A percentile compares a stretch with the other conserved stretches of the same genome.
These are phyloP conservation scores for Hypoxylon sp. DNA, from an alignment of 2,329 filamentous ascomycete genomes.

Conservation along the genomic window DNA sequence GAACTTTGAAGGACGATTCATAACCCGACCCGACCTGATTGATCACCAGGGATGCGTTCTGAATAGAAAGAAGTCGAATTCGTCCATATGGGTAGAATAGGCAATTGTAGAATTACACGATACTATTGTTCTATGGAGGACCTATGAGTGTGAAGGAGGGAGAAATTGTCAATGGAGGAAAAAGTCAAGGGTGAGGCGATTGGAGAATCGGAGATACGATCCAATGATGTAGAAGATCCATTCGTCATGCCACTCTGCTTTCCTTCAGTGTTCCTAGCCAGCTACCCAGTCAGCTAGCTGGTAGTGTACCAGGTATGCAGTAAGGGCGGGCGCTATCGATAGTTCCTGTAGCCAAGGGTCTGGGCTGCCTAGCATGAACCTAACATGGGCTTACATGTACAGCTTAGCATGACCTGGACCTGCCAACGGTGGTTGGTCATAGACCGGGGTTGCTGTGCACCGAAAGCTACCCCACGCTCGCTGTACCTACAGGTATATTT, in stretches of 20 bases:
- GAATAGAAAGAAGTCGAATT: slow-evolving; percentile 1
- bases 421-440: slow-evolving; percentile 24
- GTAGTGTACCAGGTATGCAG: not conserved
- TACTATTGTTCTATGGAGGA: not conserved
- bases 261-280: not conserved
- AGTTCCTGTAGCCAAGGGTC: not conserved
- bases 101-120: slow-evolving; percentile 1
- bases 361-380: not conserved
- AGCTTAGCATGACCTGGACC: no score
- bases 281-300: not conserved
- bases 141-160: not conserved
- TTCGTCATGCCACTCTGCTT: slow-evolving; percentile 28
- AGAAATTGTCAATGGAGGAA: slow-evolving; percentile 5
- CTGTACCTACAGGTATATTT: slow-evolving; percentile 3
- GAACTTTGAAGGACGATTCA: slow-evolving; percentile 21
- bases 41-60: slow-evolving; percentile 16
- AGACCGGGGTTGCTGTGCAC: slow-evolving; percentile 20
- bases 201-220: slow-evolving; percentile 42
- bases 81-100: slow-evolving; percentile 21
- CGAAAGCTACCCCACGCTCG: slow-evolving; percentile 23
- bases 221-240: slow-evolving; percentile 38
- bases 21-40: slow-evolving; percentile 20
- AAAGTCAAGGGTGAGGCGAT: slow-evolving; percentile 27
- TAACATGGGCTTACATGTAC: no score
- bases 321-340: slow-evolving; percentile 32